Evolutionary conservation across 495 filamentous ascomycete species (phyloP).

Genomic region (Apodospora peruviana): DNA sequence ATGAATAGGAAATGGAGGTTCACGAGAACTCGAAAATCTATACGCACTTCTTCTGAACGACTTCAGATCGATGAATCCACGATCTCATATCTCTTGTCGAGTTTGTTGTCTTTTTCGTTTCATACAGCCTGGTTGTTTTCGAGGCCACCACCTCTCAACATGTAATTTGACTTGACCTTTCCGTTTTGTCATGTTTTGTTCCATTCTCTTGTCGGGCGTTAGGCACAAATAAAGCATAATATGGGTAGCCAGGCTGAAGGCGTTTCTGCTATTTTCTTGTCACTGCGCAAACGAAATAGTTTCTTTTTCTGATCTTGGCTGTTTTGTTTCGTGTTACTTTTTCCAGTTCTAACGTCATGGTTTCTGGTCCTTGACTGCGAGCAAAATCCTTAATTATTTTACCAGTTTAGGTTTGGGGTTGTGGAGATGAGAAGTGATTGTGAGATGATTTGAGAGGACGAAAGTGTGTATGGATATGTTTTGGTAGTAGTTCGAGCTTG

Average conservation of each 20-base stretch:
- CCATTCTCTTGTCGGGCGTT: not conserved
- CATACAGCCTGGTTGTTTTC: conserved; percentile 4
- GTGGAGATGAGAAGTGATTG: too few species aligned
- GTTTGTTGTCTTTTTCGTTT: conserved; percentile 31
- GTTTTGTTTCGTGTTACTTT: not conserved
- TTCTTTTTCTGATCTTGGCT: conserved; percentile 17
- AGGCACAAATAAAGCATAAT: conserved; percentile 35
- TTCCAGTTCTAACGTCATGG: too few species aligned
- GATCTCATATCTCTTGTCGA: conserved; percentile 19
- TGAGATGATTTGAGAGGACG: too few species aligned
- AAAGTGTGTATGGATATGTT: too few species aligned
- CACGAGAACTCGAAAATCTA: conserved; percentile 98
- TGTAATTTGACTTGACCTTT: conserved; percentile 36
- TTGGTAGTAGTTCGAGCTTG: too few species aligned
- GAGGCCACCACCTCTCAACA: conserved; percentile 17
- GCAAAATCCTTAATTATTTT: not conserved
- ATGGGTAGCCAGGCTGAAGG: conserved; percentile 18
- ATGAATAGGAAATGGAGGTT: conserved; percentile 94
- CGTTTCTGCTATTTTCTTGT: not conserved
- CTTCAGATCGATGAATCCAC: conserved; percentile 19
- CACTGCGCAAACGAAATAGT: not conserved
- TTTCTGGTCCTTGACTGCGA: too few species aligned
- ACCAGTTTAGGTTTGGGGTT: too few species aligned
- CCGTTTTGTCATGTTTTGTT: conserved; percentile 29
- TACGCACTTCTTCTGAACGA: conserved; percentile 93